These are phyloP conservation scores for Thalassiosira profunda DNA, from an alignment of 108 stramenopile genomes.

Conservation along the genomic window DNA sequence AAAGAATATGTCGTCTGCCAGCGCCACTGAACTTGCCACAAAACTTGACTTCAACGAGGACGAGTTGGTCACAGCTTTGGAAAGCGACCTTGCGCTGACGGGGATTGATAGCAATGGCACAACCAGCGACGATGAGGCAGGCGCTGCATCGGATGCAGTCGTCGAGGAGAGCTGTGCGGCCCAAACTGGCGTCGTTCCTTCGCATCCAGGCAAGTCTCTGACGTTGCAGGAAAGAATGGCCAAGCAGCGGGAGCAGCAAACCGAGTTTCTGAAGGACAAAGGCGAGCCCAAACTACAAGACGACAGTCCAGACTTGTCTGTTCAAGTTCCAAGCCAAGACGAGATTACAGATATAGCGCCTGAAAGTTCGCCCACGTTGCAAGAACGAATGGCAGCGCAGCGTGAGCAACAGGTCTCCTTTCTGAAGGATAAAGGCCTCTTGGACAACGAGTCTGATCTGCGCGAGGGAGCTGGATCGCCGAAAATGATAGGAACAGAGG, in stretches of 20 bases:
- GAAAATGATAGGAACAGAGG: conserved; percentile 1
- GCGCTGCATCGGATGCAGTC: no score
- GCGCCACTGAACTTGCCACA: conserved; percentile 9
- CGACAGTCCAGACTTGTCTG: background rate
- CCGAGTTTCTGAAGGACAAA: background rate
- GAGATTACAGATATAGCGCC: no score
- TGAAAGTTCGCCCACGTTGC: background rate
- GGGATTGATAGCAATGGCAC: background rate
- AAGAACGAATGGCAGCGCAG: conserved; percentile 7
- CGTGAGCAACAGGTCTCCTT: conserved; percentile 3
- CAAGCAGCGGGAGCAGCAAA: no score
- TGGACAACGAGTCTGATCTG: background rate
- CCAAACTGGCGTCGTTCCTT: no score
- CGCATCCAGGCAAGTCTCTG: no score
- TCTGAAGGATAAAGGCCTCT: conserved; percentile 5
- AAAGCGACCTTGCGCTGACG: background rate
- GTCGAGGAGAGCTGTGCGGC: no score
- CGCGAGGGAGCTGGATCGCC: conserved; percentile 11
- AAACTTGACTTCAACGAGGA: conserved; percentile 1
- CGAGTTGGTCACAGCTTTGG: conserved; percentile 10
- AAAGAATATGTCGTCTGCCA: background rate
- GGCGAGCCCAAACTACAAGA: background rate
- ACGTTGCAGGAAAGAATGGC: no score
- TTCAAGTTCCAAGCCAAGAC: background rate
- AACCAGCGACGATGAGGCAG: background rate